A percentile compares a stretch with the other conserved stretches of the same genome.
Evolutionary conservation across 805 yeast species (phyloP).

Genomic region (Kazachstania martiniae): DNA sequence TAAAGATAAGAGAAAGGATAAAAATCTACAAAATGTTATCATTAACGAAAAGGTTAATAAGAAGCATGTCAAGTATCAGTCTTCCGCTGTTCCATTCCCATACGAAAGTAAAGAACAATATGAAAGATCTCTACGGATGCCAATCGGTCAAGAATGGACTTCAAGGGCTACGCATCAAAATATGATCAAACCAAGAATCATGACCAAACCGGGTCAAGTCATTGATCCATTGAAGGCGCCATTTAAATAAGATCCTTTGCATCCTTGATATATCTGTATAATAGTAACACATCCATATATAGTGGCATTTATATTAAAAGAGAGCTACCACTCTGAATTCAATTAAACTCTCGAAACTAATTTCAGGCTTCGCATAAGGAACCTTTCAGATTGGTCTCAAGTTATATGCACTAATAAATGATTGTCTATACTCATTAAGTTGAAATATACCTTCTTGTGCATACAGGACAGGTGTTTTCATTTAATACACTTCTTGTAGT

Average conservation of each 20-base stretch:
- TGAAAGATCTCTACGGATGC: slow-evolving; percentile 87
- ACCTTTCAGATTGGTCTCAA: too few species aligned
- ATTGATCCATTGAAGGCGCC: slow-evolving; percentile 88
- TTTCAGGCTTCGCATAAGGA: too few species aligned
- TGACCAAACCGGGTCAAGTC: slow-evolving; percentile 78
- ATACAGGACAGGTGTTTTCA: too few species aligned
- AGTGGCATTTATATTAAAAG: too few species aligned
- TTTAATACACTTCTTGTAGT: too few species aligned
- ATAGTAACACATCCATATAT: too few species aligned
- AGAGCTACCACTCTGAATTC: too few species aligned
- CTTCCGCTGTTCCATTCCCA: slow-evolving; percentile 89
- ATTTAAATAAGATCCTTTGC: slow-evolving; percentile 36
- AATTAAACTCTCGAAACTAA: too few species aligned
- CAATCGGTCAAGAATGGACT: slow-evolving; percentile 96
- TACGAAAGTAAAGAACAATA: slow-evolving; percentile 89
- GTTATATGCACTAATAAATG: too few species aligned
- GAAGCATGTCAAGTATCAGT: slow-evolving; percentile 74
- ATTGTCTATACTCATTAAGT: too few species aligned
- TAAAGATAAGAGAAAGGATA: slow-evolving; percentile 67
- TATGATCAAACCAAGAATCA: slow-evolving; percentile 78
- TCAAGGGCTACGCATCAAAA: slow-evolving; percentile 78
- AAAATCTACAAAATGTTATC: slow-evolving; percentile 66
- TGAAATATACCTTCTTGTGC: too few species aligned
- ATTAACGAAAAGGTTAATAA: slow-evolving; percentile 82
- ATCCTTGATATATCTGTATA: too few species aligned